Base-by-base conservation (phyloP, 1,139 yeast species). In the Taphrina pruni region DNA sequence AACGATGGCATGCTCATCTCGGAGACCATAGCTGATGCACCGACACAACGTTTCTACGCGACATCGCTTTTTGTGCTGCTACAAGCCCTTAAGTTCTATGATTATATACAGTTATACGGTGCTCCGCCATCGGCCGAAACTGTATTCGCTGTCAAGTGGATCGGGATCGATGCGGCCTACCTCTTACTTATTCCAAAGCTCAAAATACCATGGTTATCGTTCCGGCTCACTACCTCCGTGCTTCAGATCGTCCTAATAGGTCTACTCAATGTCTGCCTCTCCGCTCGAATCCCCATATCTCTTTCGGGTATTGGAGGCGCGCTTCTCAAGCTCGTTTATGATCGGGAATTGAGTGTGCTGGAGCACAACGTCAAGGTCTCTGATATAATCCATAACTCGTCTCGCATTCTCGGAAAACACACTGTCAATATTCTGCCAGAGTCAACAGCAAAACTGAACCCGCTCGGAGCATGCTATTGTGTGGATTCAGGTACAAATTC, bases 391-490 rank as follows among this genome's bases (percentile, higher is more conserved):
- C 90, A 90, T 74, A 83, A 88, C 69, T 84, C 90, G 45, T 80
- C 88, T 1, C 96, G 92, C 76, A 89, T 94, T 76, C 88, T 86
- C 74, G 99, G 98, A 64, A 86, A 86, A 70, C 89, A 90, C 75
- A 89, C 94, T 1, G 88, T 94, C 73, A 89, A 93, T 74, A 90
- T 90, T 73, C 81, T 95, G 55, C 99, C 99, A 0, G 98, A 94
- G 76, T 89, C 96, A 55, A 88, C 96, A 0, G 97, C 96, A 1
- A 82, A 83, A 74, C 81, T 95, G 76, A 91, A 93, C 73, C 97
- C 97, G 1, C 85, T 87, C 73, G 85, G 83, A 60, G 85, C 84
- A 52, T 83, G 86, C 14, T 83, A 83, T 71, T 93, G 98, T 78
- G 77, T 91, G 60, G 86, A 86, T 26, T 14, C 26, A 11, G 35